Base-by-base conservation (phyloP, 2,329 filamentous ascomycete species). In the Pezicula rhizophila region DNA sequence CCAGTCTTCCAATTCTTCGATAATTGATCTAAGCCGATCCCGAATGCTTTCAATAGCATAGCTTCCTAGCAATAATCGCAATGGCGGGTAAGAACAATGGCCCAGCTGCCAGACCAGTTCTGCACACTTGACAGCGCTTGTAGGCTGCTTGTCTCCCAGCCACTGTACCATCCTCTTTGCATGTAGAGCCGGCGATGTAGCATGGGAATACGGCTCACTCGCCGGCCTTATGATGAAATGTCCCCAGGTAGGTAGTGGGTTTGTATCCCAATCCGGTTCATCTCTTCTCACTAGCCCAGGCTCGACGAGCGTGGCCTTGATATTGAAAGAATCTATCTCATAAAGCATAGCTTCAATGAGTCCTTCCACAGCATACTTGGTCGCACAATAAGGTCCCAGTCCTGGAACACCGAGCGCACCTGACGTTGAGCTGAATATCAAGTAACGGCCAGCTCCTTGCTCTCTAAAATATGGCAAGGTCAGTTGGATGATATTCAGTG, bases 321-420 rank as follows among this genome's bases (percentile, higher is more conserved):
- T 87, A 64, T 93, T 92, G 69, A 95, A 96, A 0, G 76, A 73
- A 50, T 96, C 91, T 34, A 95, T 85, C 66, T 99, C 93, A 68
- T 97, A 97, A 14, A 96, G 77, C 87, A 99, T 92, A 14, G 89
- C 91, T 68, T 99, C 93, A 58, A 97, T 90, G 47, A 99, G 73
- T 0, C 92, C 93, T 65, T 99, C 93, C 4, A 96, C 89, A 0
- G 93, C 93, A 68, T 96, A 97, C 66, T 97, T 99, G 14, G 90
- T 96, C 1, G 93, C 93, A 67, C 92, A 97, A 64, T 96, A 97
- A 0, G 92, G 92, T 0, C 92, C 92, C 5, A 97, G 70, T 0
- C 93, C 93, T 0, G 93, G 93, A 0, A 97, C 89, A 2, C 92
- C 93, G n/a, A 96, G 77, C 0, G 92, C 89, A 4, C 93, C 93